Percentiles rank a stretch among this genome's conserved stretches.
These are phyloP conservation scores for Plasmodium malariae DNA, from an alignment of 169 alveolate genomes.

Conservation along the genomic window DNA sequence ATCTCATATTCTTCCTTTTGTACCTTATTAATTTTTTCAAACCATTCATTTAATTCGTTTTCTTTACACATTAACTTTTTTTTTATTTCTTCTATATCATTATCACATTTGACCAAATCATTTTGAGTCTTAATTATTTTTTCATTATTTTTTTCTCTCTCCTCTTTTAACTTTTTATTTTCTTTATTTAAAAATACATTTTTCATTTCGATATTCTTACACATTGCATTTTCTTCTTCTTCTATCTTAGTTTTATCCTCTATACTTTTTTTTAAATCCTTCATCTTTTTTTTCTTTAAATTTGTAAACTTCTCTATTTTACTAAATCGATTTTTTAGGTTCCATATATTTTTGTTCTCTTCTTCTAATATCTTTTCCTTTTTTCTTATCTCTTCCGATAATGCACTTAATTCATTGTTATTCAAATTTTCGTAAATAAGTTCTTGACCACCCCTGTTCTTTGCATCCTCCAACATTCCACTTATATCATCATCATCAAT, in stretches of 20 bases:
- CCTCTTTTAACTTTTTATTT: slow-evolving; percentile 24
- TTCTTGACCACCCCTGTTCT: background rate
- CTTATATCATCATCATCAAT: background rate
- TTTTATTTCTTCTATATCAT: slow-evolving; percentile 47
- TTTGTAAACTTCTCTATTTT: slow-evolving; percentile 38
- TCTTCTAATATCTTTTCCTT: slow-evolving; percentile 53
- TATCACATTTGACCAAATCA: slow-evolving; percentile 21
- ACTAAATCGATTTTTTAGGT: slow-evolving; percentile 27
- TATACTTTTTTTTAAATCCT: slow-evolving; percentile 4
- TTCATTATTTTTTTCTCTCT: slow-evolving; percentile 45
- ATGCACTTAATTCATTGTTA: background rate
- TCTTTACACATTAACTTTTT: slow-evolving; percentile 39
- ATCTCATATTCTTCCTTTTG: slow-evolving; percentile 73
- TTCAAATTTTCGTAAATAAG: background rate
- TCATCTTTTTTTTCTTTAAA: slow-evolving; percentile 24
- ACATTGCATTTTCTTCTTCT: slow-evolving; percentile 10
- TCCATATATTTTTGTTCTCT: slow-evolving; percentile 37
- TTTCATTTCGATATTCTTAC: slow-evolving; percentile 26
- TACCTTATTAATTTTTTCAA: background rate
- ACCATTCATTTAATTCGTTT: slow-evolving; percentile 48
- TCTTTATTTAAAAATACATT: slow-evolving; percentile 32
- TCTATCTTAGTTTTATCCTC: slow-evolving; percentile 46
- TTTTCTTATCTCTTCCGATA: slow-evolving; percentile 33
- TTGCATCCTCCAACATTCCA: background rate
- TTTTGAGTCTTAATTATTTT: slow-evolving; percentile 31